phyloP scores from a whole-genome alignment of 2,329 filamentous ascomycete genomes.

The Penicillium sp. region DNA sequence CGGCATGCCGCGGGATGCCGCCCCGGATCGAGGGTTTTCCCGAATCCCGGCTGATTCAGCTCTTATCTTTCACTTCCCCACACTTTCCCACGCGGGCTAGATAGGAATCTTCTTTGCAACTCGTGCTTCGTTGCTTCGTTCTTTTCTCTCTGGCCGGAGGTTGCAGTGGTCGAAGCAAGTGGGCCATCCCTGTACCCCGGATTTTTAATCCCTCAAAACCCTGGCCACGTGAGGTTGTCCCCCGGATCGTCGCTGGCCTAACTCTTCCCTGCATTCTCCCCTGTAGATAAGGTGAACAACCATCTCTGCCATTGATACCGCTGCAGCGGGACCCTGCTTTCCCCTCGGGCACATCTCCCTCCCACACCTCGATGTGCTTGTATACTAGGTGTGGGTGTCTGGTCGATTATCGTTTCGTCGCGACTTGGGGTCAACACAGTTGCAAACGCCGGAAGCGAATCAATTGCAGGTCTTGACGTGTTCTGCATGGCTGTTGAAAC shows the following conservation, averaged over 20 bases:
- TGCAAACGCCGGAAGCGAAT: slow-evolving; percentile 36
- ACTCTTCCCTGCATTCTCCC: slow-evolving; percentile 16
- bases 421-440: slow-evolving; percentile 42
- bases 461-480: slow-evolving; percentile 9
- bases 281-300: slow-evolving; percentile 17
- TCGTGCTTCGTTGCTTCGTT: slow-evolving; percentile 7
- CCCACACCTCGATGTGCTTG: slow-evolving; percentile 45
- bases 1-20: slow-evolving; percentile 28
- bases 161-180: slow-evolving; percentile 5
- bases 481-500: slow-evolving; percentile 6
- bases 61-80: slow-evolving; percentile 33
- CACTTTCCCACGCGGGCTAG: slow-evolving; percentile 28
- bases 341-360: slow-evolving; percentile 30
- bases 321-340: slow-evolving; percentile 19
- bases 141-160: background rate
- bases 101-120: slow-evolving; percentile 17
- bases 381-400: slow-evolving; percentile 43
- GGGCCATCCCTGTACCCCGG: slow-evolving; percentile 18
- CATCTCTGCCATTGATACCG: slow-evolving; percentile 20
- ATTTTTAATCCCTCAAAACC: background rate
- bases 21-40: slow-evolving; percentile 18
- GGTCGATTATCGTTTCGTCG: slow-evolving; percentile 45
- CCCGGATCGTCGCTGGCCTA: slow-evolving; percentile 20
- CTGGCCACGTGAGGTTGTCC: slow-evolving; percentile 9
- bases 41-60: slow-evolving; percentile 29